A percentile compares a stretch with the other conserved stretches of the same genome.
Evolutionary conservation across 352 stramenopile genomes (phyloP).

Genomic region (Phytopythium cucurbitacearum): DNA sequence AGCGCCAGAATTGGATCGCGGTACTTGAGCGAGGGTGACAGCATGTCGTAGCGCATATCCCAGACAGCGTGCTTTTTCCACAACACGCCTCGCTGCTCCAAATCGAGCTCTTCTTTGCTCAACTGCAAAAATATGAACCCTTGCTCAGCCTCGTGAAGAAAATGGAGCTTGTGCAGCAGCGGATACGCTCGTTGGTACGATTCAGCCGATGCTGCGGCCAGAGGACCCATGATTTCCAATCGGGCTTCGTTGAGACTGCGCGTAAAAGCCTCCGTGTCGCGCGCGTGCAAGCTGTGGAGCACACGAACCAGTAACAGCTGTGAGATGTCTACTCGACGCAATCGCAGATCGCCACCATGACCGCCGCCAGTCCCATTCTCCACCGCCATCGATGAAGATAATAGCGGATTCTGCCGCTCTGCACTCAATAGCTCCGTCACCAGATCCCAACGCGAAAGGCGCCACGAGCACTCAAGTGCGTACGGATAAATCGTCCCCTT

Average conservation of each 20-base stretch:
- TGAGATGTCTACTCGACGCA: slow-evolving; percentile 68
- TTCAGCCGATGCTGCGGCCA: slow-evolving; percentile 64
- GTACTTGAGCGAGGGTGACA: slow-evolving; percentile 80
- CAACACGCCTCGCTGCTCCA: slow-evolving; percentile 21
- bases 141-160: slow-evolving; percentile 72
- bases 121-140: slow-evolving; percentile 56
- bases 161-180: slow-evolving; percentile 69
- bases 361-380: slow-evolving; percentile 1
- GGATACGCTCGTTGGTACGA: slow-evolving; percentile 79
- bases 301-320: slow-evolving; percentile 81
- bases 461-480: slow-evolving; percentile 81
- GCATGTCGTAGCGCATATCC: slow-evolving; percentile 62
- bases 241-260: slow-evolving; percentile 61
- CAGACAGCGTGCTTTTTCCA: slow-evolving; percentile 57
- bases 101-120: slow-evolving; percentile 5
- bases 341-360: slow-evolving; percentile 17
- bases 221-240: slow-evolving; percentile 62
- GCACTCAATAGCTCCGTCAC: slow-evolving; percentile 70
- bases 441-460: slow-evolving; percentile 81
- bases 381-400: slow-evolving; percentile 22
- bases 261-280: slow-evolving; percentile 48
- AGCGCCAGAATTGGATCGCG: slow-evolving; percentile 81
- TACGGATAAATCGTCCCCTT: slow-evolving; percentile 79
- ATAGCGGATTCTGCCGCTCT: slow-evolving; percentile 63
- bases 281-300: slow-evolving; percentile 64